Evolutionary conservation across 2,329 filamentous ascomycete genomes (phyloP).

Genomic region (Pseudohalonectria lignicola): DNA sequence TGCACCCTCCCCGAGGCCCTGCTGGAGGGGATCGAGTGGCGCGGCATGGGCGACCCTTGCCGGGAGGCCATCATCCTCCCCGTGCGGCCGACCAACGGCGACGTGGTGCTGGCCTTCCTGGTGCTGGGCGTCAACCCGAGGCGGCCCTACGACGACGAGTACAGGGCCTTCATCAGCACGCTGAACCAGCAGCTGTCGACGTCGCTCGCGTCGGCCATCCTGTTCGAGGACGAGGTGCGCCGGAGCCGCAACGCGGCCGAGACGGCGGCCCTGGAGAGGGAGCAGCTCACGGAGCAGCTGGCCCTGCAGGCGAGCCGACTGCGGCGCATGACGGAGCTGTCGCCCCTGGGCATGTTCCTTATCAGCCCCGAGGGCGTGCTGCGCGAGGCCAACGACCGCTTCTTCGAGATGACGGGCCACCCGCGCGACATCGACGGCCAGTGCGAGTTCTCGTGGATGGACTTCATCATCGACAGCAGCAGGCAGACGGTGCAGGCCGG

Average conservation of each 20-base stretch:
- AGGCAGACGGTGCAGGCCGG: conserved; percentile 18
- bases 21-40: conserved; percentile 39
- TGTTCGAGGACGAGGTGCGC: conserved; percentile 54
- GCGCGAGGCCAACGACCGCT: conserved; percentile 31
- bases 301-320: conserved; percentile 23
- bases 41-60: conserved; percentile 45
- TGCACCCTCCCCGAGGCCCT: conserved; percentile 40
- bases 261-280: conserved; percentile 20
- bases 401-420: conserved; percentile 34
- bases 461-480: conserved; percentile 25
- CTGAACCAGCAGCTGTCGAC: conserved; percentile 41
- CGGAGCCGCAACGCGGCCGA: conserved; percentile 27
- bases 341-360: conserved; percentile 25
- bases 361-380: conserved; percentile 26
- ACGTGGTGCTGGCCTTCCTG: conserved; percentile 48
- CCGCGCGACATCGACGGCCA: conserved; percentile 22
- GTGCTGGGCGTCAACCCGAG: conserved; percentile 52
- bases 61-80: conserved; percentile 48
- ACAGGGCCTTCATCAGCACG: conserved; percentile 42
- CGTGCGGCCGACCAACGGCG: conserved; percentile 46
- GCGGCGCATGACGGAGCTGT: conserved; percentile 24
- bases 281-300: conserved; percentile 20
- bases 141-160: conserved; percentile 52
- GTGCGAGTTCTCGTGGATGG: conserved; percentile 28
- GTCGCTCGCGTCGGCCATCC: conserved; percentile 50